Conservation (phyloP, 371 early-diverging fungal species). For the Syncephalastrum sp. region DNA sequence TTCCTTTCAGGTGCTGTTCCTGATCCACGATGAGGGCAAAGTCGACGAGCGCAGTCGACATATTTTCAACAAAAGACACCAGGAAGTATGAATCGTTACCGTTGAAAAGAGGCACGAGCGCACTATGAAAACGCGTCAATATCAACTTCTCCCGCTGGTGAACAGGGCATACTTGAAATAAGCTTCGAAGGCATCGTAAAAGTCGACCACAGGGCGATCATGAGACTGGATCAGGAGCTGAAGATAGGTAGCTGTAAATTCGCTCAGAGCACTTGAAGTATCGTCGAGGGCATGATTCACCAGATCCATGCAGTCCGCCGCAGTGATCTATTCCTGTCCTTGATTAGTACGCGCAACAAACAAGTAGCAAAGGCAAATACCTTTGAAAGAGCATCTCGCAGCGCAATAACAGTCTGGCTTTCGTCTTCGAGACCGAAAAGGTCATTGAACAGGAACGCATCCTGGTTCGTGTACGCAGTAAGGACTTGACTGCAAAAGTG, state of each 20-base stretch:
- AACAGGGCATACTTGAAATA: constrained; percentile 7
- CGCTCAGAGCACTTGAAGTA: constrained; percentile 6
- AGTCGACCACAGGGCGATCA: background rate
- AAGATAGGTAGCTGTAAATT: constrained; percentile 4
- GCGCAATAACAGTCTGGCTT: background rate
- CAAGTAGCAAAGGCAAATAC: background rate
- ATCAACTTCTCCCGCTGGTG: background rate
- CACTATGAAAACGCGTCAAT: constrained; percentile 3
- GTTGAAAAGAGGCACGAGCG: constrained; percentile 19
- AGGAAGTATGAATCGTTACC: constrained; percentile 12
- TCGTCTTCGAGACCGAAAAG: constrained; percentile 1
- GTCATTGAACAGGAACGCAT: background rate
- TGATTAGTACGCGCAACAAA: background rate
- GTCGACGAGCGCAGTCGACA: constrained; percentile 14
- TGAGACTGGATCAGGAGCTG: background rate
- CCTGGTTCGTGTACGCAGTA: background rate
- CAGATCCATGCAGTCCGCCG: background rate
- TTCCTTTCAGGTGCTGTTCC: constrained; percentile 6
- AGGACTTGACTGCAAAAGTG: constrained; percentile 1
- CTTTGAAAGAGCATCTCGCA: background rate
- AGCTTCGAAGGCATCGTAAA: constrained; percentile 10
- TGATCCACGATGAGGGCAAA: constrained; percentile 21
- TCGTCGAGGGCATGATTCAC: constrained; percentile 6
- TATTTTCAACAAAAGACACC: constrained; percentile 14
- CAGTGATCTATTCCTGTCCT: background rate